These are phyloP conservation scores for Naumovozyma castellii DNA, from an alignment of 805 yeast species.

Conservation along the genomic window DNA sequence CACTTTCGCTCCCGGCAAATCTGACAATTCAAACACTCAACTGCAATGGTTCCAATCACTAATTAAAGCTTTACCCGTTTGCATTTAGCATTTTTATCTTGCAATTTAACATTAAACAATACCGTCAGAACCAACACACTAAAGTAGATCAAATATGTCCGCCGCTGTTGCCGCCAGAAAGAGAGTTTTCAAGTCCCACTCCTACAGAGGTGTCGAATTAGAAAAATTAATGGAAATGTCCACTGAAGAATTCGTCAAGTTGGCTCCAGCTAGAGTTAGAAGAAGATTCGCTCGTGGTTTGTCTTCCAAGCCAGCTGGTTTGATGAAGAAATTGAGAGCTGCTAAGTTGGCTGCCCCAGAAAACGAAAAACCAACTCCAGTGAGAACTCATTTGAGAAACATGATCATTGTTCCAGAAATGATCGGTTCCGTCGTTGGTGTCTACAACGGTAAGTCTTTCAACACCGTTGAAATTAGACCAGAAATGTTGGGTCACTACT, in stretches of 20 bases:
- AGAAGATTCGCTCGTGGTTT: conserved; percentile 99
- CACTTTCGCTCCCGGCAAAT: too few species aligned
- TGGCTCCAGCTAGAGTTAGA: conserved; percentile 98
- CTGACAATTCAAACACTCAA: too few species aligned
- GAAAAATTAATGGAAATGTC: conserved; percentile 86
- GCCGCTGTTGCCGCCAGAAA: conserved; percentile 48
- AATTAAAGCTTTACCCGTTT: too few species aligned
- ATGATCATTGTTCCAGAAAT: conserved; percentile 98
- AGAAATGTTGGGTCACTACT: conserved; percentile 99
- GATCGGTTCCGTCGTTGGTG: conserved; percentile 98
- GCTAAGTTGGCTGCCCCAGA: conserved; percentile 84
- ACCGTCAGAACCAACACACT: conserved; percentile 2
- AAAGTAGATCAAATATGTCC: too few species aligned
- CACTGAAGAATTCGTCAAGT: conserved; percentile 93
- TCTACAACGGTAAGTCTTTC: conserved; percentile 99
- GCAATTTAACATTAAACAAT: neutral
- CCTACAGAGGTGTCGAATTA: conserved; percentile 98
- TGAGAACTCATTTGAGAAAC: conserved; percentile 99
- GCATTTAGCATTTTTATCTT: neutral
- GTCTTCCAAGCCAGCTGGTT: conserved; percentile 88
- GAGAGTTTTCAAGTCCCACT: conserved; percentile 92
- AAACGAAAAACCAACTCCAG: conserved; percentile 94
- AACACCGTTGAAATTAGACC: conserved; percentile 98
- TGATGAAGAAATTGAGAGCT: conserved; percentile 95
- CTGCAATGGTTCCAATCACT: too few species aligned